Evolutionary conservation across 345 rosid genomes (phyloP), one percentile per base, ranked within the genome.

Genomic region (Eutrema japonicum): DNA sequence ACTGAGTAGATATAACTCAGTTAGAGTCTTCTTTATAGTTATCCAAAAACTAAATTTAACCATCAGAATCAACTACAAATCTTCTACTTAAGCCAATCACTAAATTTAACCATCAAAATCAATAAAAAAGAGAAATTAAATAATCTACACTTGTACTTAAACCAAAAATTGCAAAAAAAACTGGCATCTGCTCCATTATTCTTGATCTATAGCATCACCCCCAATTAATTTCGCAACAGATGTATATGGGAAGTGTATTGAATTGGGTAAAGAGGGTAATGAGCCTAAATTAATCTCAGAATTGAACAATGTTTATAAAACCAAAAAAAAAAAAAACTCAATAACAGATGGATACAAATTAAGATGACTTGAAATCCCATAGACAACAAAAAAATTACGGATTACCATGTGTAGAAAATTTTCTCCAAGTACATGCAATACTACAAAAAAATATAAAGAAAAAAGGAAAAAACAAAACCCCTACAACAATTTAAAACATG

Each of bases 361-460:
- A 41, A 42, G 54, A 42, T 14, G 42, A 10, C 4, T 46, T 38
- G 59, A 46, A 59, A 48, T 57, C 60, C 52, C 60, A 37, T 10
- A 57, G 51, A 57, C 36, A 64, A 50, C 61, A 18, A 46, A 67
- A 3, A 52, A 8, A 50, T 16, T 58, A 58, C 42, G 62, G 49
- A 61, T 45, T 48, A 75, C 62, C 64, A 75, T 74, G 78, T 75
- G 78, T 62, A 45, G 72, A 45, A 29, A 16, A 30, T 30, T 40
- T 18, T 76, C 70, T 54, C 6, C 57, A 62, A 62, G 2, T 68
- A 13, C 79, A 69, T 76, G 79, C 65, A 76, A 54, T 12, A 36
- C 7, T 41, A 29, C 33, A 8, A 57, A 50, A 26, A 27, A 9
- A 14, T 12, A 32, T 2, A 18, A 18, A 18, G 18, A 1, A 3